phyloP scores from a whole-genome alignment of 305 asterid species.

The Withania somnifera region DNA sequence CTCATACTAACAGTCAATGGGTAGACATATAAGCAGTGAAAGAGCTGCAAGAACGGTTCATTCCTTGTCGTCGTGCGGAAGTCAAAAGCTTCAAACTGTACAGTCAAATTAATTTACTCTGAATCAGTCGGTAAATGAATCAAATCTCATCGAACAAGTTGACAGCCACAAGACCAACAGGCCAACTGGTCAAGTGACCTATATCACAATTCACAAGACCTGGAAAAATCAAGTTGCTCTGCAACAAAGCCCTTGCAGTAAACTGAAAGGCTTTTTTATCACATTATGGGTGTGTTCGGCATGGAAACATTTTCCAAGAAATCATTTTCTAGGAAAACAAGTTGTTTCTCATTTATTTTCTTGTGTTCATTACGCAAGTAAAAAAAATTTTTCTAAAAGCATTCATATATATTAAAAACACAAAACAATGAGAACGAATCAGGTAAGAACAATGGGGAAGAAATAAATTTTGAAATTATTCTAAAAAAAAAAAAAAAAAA shows the following conservation, averaged over 20 bases:
- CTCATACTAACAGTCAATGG: conserved; percentile 87
- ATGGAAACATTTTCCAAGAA: too few species aligned
- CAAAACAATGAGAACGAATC: too few species aligned
- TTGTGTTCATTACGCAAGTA: too few species aligned
- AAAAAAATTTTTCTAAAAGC: too few species aligned
- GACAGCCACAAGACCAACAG: neutral
- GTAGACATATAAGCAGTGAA: conserved; percentile 93
- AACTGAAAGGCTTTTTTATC: neutral
- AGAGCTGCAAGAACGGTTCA: conserved; percentile 95
- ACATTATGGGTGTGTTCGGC: too few species aligned
- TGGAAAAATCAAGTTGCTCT: neutral
- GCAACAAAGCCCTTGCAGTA: neutral
- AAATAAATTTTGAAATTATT: too few species aligned
- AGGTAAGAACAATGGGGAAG: too few species aligned
- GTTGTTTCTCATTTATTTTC: too few species aligned
- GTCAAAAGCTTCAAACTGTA: conserved; percentile 97
- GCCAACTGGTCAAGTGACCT: neutral
- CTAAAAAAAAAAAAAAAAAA: too few species aligned
- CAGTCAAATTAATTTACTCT: conserved; percentile 2
- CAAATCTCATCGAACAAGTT: neutral
- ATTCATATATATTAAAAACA: too few species aligned
- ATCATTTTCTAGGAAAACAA: too few species aligned
- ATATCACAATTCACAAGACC: neutral
- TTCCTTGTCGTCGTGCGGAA: conserved; percentile 92
- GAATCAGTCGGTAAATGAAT: neutral